These are phyloP conservation scores for Keithomyces neogunnii DNA, from an alignment of 2,329 filamentous ascomycete genomes.

Conservation along the genomic window DNA sequence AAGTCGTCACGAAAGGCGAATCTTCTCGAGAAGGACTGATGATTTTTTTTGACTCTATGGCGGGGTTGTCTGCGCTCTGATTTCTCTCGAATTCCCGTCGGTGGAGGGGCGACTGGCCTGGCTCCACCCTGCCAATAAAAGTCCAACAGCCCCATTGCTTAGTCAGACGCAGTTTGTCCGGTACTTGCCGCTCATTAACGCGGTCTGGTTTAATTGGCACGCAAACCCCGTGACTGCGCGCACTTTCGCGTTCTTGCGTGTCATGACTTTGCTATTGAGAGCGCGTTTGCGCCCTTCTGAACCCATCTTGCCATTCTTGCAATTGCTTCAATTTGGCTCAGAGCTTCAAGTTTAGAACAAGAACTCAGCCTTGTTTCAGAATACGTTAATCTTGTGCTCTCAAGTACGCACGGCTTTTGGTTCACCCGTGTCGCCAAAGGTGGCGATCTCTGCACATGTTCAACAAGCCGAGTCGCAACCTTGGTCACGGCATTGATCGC, in stretches of 20 bases:
- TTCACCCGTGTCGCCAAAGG: too few relatives aligned
- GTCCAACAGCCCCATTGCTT: background rate
- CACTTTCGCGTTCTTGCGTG: slow-evolving; percentile 23
- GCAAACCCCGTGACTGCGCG: slow-evolving; percentile 23
- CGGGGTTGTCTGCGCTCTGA: background rate
- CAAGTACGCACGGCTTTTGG: too few relatives aligned
- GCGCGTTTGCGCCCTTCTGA: slow-evolving; percentile 6
- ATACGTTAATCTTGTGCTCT: too few relatives aligned
- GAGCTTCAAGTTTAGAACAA: background rate
- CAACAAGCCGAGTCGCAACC: background rate
- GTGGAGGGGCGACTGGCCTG: background rate
- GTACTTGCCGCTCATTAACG: slow-evolving; percentile 1
- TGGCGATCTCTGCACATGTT: too few relatives aligned
- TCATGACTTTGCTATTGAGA: slow-evolving; percentile 13
- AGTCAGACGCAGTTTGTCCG: background rate
- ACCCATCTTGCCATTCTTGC: background rate
- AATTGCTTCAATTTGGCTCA: background rate
- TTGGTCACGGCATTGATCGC: background rate
- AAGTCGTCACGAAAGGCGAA: background rate
- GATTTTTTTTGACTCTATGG: background rate
- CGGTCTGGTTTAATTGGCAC: slow-evolving; percentile 10
- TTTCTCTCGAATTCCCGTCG: background rate
- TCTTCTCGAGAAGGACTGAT: slow-evolving; percentile 6
- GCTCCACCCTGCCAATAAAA: background rate
- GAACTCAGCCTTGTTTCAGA: background rate